Conservation (phyloP, 257 asterid species). For the Capsicum chinense region DNA sequence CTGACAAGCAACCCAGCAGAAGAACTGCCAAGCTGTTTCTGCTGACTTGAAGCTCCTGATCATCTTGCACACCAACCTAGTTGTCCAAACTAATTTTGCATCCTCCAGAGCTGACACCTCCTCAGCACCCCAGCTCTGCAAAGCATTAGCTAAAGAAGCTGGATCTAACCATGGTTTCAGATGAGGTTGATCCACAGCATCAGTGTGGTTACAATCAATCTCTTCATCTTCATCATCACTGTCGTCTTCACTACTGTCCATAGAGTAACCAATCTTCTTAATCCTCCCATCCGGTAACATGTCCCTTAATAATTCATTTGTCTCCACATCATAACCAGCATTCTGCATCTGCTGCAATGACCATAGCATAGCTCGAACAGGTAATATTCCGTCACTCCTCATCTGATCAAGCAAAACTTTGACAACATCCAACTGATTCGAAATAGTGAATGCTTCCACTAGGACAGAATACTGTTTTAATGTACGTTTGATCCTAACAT, state of each 20-base stretch:
- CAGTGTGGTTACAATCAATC: slow-evolving; percentile 34
- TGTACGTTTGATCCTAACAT: slow-evolving; percentile 76
- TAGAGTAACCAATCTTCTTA: slow-evolving; percentile 54
- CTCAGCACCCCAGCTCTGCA: slow-evolving; percentile 64
- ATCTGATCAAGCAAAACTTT: slow-evolving; percentile 75
- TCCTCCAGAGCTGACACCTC: slow-evolving; percentile 66
- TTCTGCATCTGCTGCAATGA: slow-evolving; percentile 68
- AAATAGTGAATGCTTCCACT: slow-evolving; percentile 61
- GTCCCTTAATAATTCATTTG: slow-evolving; percentile 57
- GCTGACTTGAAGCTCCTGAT: slow-evolving; percentile 70
- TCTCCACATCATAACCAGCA: slow-evolving; percentile 66
- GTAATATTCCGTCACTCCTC: slow-evolving; percentile 84
- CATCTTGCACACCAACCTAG: slow-evolving; percentile 82
- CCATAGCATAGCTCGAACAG: slow-evolving; percentile 72
- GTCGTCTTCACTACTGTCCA: slow-evolving; percentile 52
- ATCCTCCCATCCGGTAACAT: slow-evolving; percentile 81
- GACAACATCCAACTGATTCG: slow-evolving; percentile 53
- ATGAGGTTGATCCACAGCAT: slow-evolving; percentile 44
- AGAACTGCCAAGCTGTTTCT: slow-evolving; percentile 84
- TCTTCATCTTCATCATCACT: slow-evolving; percentile 57
- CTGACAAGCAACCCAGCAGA: slow-evolving; percentile 85
- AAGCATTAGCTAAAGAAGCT: slow-evolving; percentile 78
- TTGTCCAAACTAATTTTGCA: slow-evolving; percentile 79
- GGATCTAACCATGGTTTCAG: slow-evolving; percentile 96
- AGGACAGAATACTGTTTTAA: slow-evolving; percentile 67